phyloP scores from a whole-genome alignment of 2,329 filamentous ascomycete species.

The Fusarium sambucinum region DNA sequence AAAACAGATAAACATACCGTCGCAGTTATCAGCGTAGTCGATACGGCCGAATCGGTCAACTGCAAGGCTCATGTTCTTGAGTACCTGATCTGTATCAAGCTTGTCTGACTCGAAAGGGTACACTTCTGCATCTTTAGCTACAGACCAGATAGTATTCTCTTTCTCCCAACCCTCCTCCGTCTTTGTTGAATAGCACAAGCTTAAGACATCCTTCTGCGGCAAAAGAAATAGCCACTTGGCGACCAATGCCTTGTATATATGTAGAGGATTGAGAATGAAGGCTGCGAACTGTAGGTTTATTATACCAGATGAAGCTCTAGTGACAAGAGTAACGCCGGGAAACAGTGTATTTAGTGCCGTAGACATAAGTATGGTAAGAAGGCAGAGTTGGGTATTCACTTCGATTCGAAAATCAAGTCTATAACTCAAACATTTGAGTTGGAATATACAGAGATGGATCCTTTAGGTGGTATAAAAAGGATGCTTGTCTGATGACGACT shows the following conservation, averaged over 20 bases:
- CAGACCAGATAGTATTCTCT: constrained; percentile 43
- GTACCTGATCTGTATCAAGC: constrained; percentile 47
- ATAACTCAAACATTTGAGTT: not conserved
- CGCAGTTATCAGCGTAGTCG: too few relatives aligned
- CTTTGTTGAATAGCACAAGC: constrained; percentile 57
- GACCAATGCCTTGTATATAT: constrained; percentile 25
- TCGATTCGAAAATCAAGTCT: not conserved
- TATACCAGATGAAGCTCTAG: constrained; percentile 50
- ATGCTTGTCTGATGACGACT: constrained; percentile 27
- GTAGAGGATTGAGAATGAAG: not conserved
- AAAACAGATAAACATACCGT: too few relatives aligned
- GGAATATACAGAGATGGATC: not conserved
- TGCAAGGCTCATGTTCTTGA: too few relatives aligned
- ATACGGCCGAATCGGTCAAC: too few relatives aligned
- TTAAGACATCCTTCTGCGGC: constrained; percentile 58
- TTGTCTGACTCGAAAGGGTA: constrained; percentile 52
- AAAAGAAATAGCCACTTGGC: constrained; percentile 56
- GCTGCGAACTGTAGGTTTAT: fast-evolving
- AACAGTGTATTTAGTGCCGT: constrained; percentile 39
- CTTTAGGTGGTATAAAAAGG: not conserved
- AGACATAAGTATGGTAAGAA: not conserved
- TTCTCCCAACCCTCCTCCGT: constrained; percentile 49
- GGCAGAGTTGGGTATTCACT: not conserved
- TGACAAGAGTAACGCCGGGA: constrained; percentile 50
- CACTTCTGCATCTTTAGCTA: constrained; percentile 17